Conservation (phyloP, 495 filamentous ascomycete genomes). For the Penicillium paxilli region DNA sequence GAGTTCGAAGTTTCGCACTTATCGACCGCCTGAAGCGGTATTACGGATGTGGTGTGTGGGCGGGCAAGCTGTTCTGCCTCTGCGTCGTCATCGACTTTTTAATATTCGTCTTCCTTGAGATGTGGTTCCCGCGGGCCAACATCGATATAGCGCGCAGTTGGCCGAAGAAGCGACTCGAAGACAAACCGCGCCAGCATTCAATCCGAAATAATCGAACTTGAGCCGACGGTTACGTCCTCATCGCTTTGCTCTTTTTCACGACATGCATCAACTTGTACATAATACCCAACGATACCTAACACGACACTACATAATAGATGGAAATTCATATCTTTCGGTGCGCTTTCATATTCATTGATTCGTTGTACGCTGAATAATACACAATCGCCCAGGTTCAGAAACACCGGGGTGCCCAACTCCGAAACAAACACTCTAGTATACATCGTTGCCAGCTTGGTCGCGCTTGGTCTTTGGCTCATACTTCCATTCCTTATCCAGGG, state of each 20-base stretch:
- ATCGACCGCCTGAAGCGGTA: constrained; percentile 95
- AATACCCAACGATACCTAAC: background rate
- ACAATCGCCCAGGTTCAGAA: background rate
- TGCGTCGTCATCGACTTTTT: constrained; percentile 94
- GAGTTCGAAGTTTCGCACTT: constrained; percentile 81
- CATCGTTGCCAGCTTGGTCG: background rate
- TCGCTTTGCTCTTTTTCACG: background rate
- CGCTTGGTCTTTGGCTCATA: constrained; percentile 34
- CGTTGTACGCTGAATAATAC: background rate
- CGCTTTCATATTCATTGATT: background rate
- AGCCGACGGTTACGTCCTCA: background rate
- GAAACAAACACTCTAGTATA: background rate
- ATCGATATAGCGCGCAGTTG: constrained; percentile 91
- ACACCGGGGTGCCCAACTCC: constrained; percentile 1
- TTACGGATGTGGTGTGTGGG: constrained; percentile 99
- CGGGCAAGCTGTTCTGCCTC: constrained; percentile 92
- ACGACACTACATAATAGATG: background rate
- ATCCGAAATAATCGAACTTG: background rate
- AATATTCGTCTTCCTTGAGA: constrained; percentile 81
- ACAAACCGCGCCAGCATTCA: constrained; percentile 7
- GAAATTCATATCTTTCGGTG: background rate
- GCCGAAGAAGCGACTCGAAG: constrained; percentile 67
- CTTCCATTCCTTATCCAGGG: constrained; percentile 47
- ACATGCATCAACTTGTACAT: background rate
- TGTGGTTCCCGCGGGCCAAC: constrained; percentile 76